A percentile compares a stretch with the other conserved stretches of the same genome.
Evolutionary conservation across 176 grass and related monocot genomes (phyloP).

Genomic region (Alopecurus myosuroides): DNA sequence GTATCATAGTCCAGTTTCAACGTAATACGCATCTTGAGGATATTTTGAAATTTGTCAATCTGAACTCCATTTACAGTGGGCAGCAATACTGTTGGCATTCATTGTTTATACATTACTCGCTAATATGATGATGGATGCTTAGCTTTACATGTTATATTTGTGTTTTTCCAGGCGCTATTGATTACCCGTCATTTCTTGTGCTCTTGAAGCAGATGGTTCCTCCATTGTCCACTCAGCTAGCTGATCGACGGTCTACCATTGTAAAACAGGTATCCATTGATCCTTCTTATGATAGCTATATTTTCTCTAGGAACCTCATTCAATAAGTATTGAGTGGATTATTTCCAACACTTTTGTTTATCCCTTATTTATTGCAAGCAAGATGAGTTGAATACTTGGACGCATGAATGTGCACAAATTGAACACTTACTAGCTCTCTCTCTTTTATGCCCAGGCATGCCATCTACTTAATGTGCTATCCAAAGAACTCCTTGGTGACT

Average conservation of each 20-base stretch:
- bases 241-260: constrained; percentile 95
- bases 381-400: constrained; percentile 12
- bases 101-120: not conserved
- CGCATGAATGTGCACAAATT: not conserved
- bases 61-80: not conserved
- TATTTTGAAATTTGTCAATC: not conserved
- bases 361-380: not conserved
- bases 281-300: not conserved
- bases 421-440: not conserved
- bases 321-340: not conserved
- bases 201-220: constrained; percentile 86
- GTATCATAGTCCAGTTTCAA: not conserved
- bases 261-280: constrained; percentile 76
- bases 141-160: not conserved
- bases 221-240: constrained; percentile 76
- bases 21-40: not conserved
- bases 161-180: constrained; percentile 63
- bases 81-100: not conserved
- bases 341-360: not conserved
- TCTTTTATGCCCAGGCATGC: constrained; percentile 53
- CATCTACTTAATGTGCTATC: constrained; percentile 90
- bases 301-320: not conserved
- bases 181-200: constrained; percentile 78
- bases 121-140: not conserved
- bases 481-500: constrained; percentile 96